Conservation (phyloP, 2,329 filamentous ascomycete genomes). For the Thermoascus crustaceus region DNA sequence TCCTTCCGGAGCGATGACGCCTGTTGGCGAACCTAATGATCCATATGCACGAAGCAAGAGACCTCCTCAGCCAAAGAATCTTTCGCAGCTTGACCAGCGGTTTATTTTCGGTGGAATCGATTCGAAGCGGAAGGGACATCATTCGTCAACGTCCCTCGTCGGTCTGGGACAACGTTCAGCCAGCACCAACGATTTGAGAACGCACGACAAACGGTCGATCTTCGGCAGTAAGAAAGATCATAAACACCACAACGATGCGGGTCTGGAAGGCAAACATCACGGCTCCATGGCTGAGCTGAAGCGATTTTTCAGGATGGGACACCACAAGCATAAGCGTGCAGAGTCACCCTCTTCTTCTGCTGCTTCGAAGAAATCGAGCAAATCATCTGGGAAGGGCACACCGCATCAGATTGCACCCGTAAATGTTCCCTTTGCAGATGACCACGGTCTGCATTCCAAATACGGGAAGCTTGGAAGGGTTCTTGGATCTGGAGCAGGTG, state of each 20-base stretch:
- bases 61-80: slow-evolving; percentile 57
- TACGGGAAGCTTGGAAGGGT: slow-evolving; percentile 96
- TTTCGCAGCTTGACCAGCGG: slow-evolving; percentile 64
- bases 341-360: slow-evolving; percentile 57
- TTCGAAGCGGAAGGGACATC: slow-evolving; percentile 54
- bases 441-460: slow-evolving; percentile 80
- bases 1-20: slow-evolving; percentile 68
- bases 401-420: slow-evolving; percentile 44
- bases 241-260: slow-evolving; percentile 37
- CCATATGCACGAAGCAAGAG: slow-evolving; percentile 80
- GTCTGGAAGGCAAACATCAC: slow-evolving; percentile 46
- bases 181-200: slow-evolving; percentile 33
- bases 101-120: slow-evolving; percentile 79
- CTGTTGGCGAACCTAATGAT: slow-evolving; percentile 70
- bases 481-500: slow-evolving; percentile 85
- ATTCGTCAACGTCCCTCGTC: slow-evolving; percentile 40
- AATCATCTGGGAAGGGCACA: slow-evolving; percentile 46
- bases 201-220: slow-evolving; percentile 47
- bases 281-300: slow-evolving; percentile 92
- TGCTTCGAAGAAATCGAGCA: slow-evolving; percentile 47
- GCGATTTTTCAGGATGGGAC: slow-evolving; percentile 79
- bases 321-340: slow-evolving; percentile 54
- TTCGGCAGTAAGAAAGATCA: slow-evolving; percentile 49
- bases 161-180: slow-evolving; percentile 38
- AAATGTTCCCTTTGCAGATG: slow-evolving; percentile 79